These are phyloP conservation scores for Epichloe sibirici DNA, from an alignment of 2,329 filamentous ascomycete species.

Conservation along the genomic window DNA sequence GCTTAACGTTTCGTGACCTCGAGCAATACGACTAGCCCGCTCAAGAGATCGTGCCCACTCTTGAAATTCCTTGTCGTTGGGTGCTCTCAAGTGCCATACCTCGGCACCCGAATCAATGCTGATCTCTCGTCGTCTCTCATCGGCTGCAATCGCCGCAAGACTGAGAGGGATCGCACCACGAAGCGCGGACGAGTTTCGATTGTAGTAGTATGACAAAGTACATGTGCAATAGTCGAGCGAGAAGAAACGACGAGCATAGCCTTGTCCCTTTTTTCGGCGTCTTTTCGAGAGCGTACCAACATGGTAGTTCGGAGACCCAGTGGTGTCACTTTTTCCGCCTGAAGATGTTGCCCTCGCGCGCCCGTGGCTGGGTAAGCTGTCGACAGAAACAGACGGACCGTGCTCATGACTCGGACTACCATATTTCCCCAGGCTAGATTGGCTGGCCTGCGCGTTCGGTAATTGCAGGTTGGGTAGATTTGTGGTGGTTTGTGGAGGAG, in stretches of 20 bases:
- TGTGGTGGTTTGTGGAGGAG: conserved; percentile 61
- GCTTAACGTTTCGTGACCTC: conserved; percentile 33
- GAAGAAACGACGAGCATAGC: conserved; percentile 87
- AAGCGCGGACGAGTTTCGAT: conserved; percentile 81
- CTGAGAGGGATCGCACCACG: conserved; percentile 87
- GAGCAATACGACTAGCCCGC: conserved; percentile 57
- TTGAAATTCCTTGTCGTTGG: conserved; percentile 71
- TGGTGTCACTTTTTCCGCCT: conserved; percentile 39
- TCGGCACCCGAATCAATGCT: conserved; percentile 95
- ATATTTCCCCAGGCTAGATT: conserved; percentile 39
- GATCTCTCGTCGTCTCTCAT: conserved; percentile 80
- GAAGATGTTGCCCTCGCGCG: conserved; percentile 34
- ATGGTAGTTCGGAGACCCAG: conserved; percentile 48
- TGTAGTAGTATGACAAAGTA: conserved; percentile 93
- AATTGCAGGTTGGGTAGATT: conserved; percentile 50
- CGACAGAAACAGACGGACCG: conserved; percentile 41
- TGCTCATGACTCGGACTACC: conserved; percentile 33
- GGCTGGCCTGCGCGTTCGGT: conserved; percentile 27
- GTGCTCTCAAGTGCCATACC: conserved; percentile 85
- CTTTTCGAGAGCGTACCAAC: conserved; percentile 82
- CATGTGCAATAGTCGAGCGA: conserved; percentile 90
- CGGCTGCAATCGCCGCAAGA: conserved; percentile 79
- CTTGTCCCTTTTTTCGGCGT: conserved; percentile 86
- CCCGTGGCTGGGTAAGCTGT: conserved; percentile 43
- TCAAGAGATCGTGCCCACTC: conserved; percentile 83